Evolutionary conservation across 495 filamentous ascomycete species (phyloP), one percentile per base, ranked within the genome.

Genomic region (Penicillium paxilli): DNA sequence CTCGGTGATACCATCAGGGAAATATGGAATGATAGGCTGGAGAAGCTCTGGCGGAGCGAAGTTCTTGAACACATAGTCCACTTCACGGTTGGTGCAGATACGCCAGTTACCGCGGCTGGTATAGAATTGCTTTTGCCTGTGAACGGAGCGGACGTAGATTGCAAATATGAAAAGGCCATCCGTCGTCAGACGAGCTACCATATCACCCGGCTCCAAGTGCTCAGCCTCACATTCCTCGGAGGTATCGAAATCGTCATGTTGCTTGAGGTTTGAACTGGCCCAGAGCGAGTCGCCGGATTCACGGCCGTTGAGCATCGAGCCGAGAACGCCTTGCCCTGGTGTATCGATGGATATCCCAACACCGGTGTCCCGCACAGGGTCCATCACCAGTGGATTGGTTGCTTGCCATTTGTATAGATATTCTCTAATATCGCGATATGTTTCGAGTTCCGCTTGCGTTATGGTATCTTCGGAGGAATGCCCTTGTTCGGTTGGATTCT

Each of bases 81-180:
- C 59, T 41, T 70, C 61, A 37, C 70, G 58, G 5, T 67, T 55
- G 2, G 54, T 59, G 44, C 75, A 74, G 30, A 86, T 74, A n/a
- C 87, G 73, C 89, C 89, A 95, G 56, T 84, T 83, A 20, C 91
- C 91, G 24, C 80, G 74, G 42, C 78, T 76, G 0, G 85, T 86
- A 64, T 92, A 92, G 63, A 88, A 92, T 50, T 95, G 89, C 44
- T 75, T 70, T 49, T 83, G 78, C 47, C 72, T 75, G 40, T 83
- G 79, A 46, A 89, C 63, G 12, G 81, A 79, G 19, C 83, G 83
- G 11, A 93, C 74, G 62, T 86, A 92, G 23, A 95, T 78, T 23
- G 84, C 88, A n/a, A 89, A 71, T 4, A 72, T 74, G 44, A 80
- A 67, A 5, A 78, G 59, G 21, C 71, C 74, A n/a, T 73, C 70